These are phyloP conservation scores for Thelephora terrestris DNA, from an alignment of 1,284 basidiomycete genomes.

Conservation along the genomic window DNA sequence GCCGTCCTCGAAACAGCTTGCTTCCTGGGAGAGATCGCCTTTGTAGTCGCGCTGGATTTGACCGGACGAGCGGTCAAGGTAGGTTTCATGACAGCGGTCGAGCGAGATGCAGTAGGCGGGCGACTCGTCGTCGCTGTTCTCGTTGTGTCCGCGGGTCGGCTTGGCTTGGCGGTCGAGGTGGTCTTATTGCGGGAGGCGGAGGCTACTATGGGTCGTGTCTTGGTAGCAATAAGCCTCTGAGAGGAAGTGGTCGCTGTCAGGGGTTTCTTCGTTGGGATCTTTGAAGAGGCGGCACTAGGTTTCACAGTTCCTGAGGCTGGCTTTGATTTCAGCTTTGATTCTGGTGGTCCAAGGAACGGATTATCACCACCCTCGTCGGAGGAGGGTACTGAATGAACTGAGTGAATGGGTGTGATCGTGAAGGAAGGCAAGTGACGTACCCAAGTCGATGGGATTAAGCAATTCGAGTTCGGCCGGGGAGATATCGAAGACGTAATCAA, in stretches of 20 bases:
- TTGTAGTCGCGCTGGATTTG: too few relatives aligned
- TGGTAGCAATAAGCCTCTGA: background rate
- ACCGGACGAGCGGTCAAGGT: too few relatives aligned
- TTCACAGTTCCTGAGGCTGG: too few relatives aligned
- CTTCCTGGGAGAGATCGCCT: too few relatives aligned
- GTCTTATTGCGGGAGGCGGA: background rate
- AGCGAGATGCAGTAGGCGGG: background rate
- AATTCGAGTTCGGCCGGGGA: background rate
- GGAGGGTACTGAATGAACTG: background rate
- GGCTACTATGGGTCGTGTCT: background rate
- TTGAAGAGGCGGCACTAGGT: too few relatives aligned
- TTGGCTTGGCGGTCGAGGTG: background rate
- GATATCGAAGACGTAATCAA: too few relatives aligned
- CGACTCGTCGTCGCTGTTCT: background rate
- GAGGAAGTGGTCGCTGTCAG: background rate
- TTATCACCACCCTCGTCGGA: background rate
- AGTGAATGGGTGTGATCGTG: background rate
- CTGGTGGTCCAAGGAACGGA: background rate
- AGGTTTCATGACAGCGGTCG: background rate
- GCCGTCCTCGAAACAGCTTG: too few relatives aligned
- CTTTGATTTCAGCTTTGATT: too few relatives aligned
- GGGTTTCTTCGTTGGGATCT: background rate
- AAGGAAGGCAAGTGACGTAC: background rate
- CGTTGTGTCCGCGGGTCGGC: background rate
- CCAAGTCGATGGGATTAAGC: background rate